Base-by-base conservation (phyloP, 2,329 filamentous ascomycete species). In the Aspergillus pseudonomiae region DNA sequence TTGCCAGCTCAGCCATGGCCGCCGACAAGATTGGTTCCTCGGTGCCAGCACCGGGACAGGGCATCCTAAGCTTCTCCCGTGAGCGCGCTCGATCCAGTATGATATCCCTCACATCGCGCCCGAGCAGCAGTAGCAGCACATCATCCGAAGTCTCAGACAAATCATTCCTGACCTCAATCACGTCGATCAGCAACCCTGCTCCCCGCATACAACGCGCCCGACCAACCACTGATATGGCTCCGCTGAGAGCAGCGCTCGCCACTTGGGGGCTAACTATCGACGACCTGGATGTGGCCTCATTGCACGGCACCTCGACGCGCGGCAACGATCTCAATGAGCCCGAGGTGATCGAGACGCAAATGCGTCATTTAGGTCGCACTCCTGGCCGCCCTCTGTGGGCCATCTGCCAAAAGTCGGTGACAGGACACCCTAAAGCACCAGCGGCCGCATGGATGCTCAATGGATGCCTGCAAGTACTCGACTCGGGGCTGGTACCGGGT, bases 301-400 rank as follows among this genome's bases (percentile, higher is more conserved):
- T 98, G 92, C 95, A 99, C 84, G 95, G 95, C 74, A 99, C 95
- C 46, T 98, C 94, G 0, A 99, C 95, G 69, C 93, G 96, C 77
- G 95, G 95, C 71, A 99, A 99, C 80, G 95, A 99, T 85, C 98
- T 98, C 89, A 99, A 99, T 81, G 95, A 99, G 80, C 98, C 95
- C 21, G 94, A 94, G 60, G 94, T 97, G 75, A 91, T 99, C 72
- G 97, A 94, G 85, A 89, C 97, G 79, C 96, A 99, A 82, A 88
- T 99, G 80, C 89, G 90, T 72, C 95, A 99, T 77, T 89, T 99
- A 59, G 95, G 95, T 70, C 92, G 95, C 73, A 91, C 90, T 81
- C 97, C 97, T 89, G 95, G 95, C 75, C 99, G 99, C 75, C 94
- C 95, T 36, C 85, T 99, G 14, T 82, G 98, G 69, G 95, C 94